phyloP scores from a whole-genome alignment of 2,329 filamentous ascomycete genomes.

The Berkeleyomyces basicola region DNA sequence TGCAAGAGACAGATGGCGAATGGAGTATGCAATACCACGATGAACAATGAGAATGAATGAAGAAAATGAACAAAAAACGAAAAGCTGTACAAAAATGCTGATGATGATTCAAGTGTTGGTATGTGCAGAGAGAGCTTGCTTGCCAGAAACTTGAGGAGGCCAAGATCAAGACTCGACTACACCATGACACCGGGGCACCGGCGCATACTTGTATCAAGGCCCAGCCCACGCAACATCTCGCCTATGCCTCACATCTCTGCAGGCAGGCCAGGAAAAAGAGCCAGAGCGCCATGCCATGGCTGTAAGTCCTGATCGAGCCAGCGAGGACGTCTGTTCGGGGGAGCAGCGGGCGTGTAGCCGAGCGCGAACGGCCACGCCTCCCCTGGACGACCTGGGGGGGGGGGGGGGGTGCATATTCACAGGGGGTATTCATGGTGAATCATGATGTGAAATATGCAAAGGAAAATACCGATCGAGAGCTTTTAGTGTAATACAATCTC shows the following conservation, averaged over 20 bases:
- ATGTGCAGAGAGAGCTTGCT: neutral
- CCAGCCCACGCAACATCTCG: neutral
- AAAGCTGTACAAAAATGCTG: constrained; percentile 1
- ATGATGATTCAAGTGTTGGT: neutral
- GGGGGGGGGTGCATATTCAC: neutral
- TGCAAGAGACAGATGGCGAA: neutral
- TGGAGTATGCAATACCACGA: constrained; percentile 2
- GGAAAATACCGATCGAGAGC: too few species aligned
- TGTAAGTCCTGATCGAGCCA: too few species aligned
- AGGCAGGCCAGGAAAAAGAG: neutral
- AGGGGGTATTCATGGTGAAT: neutral
- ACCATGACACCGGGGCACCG: neutral
- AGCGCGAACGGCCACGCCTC: too few species aligned
- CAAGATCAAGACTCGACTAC: neutral
- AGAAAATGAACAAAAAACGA: neutral
- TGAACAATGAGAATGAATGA: constrained; percentile 6
- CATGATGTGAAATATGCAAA: too few species aligned
- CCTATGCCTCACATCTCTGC: neutral
- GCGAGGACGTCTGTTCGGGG: too few species aligned
- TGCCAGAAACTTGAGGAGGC: constrained; percentile 1
- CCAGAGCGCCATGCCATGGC: neutral
- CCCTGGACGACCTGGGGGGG: too few species aligned
- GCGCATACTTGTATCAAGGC: neutral
- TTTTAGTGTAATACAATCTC: too few species aligned
- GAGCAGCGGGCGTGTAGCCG: neutral